Evolutionary conservation across 345 rosid species (phyloP).

Genomic region (Euphorbia tirucalli): DNA sequence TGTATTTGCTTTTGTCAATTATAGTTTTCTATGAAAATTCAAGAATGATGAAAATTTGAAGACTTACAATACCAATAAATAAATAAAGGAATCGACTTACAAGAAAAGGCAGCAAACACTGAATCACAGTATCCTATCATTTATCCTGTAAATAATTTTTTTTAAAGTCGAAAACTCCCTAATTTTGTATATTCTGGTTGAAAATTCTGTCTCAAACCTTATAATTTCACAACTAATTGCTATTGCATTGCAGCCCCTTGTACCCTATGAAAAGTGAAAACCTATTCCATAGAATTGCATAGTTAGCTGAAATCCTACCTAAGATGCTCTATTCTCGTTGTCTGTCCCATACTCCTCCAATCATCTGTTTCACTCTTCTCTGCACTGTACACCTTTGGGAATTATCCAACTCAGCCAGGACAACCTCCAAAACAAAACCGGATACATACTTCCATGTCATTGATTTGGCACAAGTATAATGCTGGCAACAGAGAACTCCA

Average conservation of each 20-base stretch:
- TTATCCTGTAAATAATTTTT: no score
- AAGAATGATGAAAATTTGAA: no score
- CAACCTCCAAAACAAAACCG: no score
- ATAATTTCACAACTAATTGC: not conserved
- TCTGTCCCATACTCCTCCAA: not conserved
- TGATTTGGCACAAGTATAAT: not conserved
- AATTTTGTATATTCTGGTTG: not conserved
- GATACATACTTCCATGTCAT: not conserved
- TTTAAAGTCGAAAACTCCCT: not conserved
- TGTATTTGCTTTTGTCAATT: no score
- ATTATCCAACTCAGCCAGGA: not conserved
- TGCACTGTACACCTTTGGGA: not conserved
- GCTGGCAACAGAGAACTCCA: not conserved
- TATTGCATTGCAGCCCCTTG: not conserved
- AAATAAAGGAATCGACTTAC: no score
- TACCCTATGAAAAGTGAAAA: not conserved
- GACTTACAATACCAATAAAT: no score
- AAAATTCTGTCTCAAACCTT: not conserved
- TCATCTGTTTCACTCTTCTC: slow-evolving; percentile 5
- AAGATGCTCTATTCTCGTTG: not conserved
- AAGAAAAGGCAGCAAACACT: no score
- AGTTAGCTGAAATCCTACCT: not conserved
- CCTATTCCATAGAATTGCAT: not conserved
- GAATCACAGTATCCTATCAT: no score
- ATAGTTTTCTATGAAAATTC: no score